Base-by-base conservation (phyloP, 768 basidiomycete genomes). In the Butyriboletus loyo region DNA sequence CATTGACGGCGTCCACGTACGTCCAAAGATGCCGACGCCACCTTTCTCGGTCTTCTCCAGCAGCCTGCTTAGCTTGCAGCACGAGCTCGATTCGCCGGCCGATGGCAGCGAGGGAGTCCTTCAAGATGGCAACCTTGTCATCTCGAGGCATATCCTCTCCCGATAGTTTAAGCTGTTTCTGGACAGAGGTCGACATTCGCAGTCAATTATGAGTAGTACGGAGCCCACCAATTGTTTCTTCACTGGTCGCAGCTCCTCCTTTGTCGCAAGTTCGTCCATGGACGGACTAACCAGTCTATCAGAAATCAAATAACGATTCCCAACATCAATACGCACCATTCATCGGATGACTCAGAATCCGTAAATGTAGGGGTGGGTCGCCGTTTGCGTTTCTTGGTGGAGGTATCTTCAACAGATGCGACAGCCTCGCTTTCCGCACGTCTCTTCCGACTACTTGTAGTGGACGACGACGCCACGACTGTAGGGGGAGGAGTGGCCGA, bases 21-120 rank as follows among this genome's bases (percentile, higher is more conserved):
- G 92, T 90, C 94, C 94, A 97, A n/a, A 95, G 78, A 75, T 97
- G 92, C 57, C 91, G 82, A 55, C 89, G 80, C 94, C 93, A 97
- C 66, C 90, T 78, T 66, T 87, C 86, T 19, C 81, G 77, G 61
- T 96, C 88, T 70, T 91, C 87, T 14, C 94, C 93, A 37, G 82
- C 80, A 5, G 84, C 80, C 57, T 83, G 79, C 69, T 95, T 94
- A 34, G 80, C 66, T 46, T 80, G 81, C 27, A 96, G 77, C 3
- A 98, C 92, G 38, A 71, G 67, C 61, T 97, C 94, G 61, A 99
- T 98, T 40, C 93, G 86, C 57, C 85, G 82, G 32, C 97, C 97
- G 52, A 99, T 97, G 10, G 89, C 89, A 52, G 92, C 86, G 27
- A 99, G 79, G 34, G 95, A 97, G 61, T 98, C 93, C 68, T 98